phyloP scores from a whole-genome alignment of 1,284 basidiomycete species.

The Hymenochaete sp. region DNA sequence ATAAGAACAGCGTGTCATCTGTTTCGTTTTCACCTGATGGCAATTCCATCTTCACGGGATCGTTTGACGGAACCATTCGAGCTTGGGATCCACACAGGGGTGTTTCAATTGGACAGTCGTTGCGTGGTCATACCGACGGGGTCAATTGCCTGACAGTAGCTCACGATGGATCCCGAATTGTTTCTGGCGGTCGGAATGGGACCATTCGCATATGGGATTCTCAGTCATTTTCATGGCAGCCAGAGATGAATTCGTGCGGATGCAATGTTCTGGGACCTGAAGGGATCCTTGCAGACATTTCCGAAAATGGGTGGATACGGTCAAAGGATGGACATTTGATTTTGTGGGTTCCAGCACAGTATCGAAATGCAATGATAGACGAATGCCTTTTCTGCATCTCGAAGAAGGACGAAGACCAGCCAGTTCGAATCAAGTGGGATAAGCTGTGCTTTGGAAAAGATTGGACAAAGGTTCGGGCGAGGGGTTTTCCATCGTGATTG shows the following conservation, averaged over 20 bases:
- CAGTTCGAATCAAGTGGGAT: too few relatives aligned
- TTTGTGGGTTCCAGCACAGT: conserved; percentile 8
- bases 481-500: too few relatives aligned
- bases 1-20: not conserved
- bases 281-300: too few relatives aligned
- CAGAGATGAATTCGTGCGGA: too few relatives aligned
- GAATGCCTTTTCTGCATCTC: too few relatives aligned
- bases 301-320: not conserved
- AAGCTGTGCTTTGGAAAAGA: too few relatives aligned
- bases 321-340: not conserved
- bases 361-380: too few relatives aligned
- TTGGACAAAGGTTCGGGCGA: too few relatives aligned
- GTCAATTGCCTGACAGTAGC: conserved; percentile 2
- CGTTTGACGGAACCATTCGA: conserved; percentile 15
- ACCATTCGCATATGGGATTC: not conserved
- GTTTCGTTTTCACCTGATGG: conserved; percentile 8
- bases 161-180: conserved; percentile 2
- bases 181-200: not conserved
- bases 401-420: too few relatives aligned
- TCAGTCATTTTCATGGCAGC: too few relatives aligned
- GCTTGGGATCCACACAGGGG: conserved; percentile 25
- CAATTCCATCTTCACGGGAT: conserved; percentile 28
- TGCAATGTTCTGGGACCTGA: too few relatives aligned
- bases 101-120: not conserved
- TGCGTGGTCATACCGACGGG: not conserved